Percentiles rank a stretch among this genome's conserved stretches.
Evolutionary conservation across 805 yeast species (phyloP).

Genomic region (Cyberlindnera bimundalis): DNA sequence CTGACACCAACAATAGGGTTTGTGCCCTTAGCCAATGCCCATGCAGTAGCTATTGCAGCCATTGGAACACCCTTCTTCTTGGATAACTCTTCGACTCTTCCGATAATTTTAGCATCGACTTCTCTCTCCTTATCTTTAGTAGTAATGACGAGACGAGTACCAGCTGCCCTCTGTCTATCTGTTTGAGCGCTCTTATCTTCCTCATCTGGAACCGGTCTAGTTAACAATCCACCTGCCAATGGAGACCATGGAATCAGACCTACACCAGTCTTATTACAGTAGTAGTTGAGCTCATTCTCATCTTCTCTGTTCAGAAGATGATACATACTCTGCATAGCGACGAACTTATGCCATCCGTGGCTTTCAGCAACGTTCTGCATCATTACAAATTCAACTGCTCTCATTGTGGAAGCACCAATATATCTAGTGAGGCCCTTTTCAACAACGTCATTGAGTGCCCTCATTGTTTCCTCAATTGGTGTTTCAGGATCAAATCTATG

Average conservation of each 20-base stretch:
- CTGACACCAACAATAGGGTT: slow-evolving; percentile 53
- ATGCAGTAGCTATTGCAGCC: slow-evolving; percentile 51
- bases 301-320: slow-evolving; percentile 51
- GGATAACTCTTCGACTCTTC: slow-evolving; percentile 51
- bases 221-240: slow-evolving; percentile 49
- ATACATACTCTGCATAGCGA: slow-evolving; percentile 56
- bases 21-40: slow-evolving; percentile 48
- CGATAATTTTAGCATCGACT: slow-evolving; percentile 34
- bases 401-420: slow-evolving; percentile 62
- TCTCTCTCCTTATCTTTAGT: slow-evolving; percentile 12
- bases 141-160: no score
- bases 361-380: slow-evolving; percentile 54
- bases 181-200: slow-evolving; percentile 11
- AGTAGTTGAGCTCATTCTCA: slow-evolving; percentile 58
- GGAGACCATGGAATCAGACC: slow-evolving; percentile 63
- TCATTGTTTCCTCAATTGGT: slow-evolving; percentile 49
- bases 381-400: slow-evolving; percentile 32
- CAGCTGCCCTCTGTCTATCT: slow-evolving; percentile 2
- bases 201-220: slow-evolving; percentile 37
- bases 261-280: slow-evolving; percentile 46
- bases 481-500: slow-evolving; percentile 45
- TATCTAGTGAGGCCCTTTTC: slow-evolving; percentile 44
- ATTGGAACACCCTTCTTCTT: slow-evolving; percentile 43
- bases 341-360: slow-evolving; percentile 53
- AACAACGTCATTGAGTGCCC: slow-evolving; percentile 47